Evolutionary conservation across 2,329 filamentous ascomycete genomes (phyloP).

Genomic region (Thielaviopsis populi): DNA sequence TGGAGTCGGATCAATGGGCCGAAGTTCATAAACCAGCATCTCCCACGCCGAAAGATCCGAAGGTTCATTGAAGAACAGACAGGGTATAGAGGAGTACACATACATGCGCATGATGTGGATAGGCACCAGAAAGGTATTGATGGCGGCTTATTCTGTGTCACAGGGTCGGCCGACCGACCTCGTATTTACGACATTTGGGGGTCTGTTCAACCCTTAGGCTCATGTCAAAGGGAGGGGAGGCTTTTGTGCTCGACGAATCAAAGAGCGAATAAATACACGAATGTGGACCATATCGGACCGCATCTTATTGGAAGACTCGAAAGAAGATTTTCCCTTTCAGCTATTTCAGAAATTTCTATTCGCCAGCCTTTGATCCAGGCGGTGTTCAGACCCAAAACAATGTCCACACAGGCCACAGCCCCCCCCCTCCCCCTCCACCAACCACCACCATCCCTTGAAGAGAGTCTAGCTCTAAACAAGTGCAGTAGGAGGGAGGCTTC

Average conservation of each 20-base stretch:
- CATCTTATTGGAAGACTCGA: neutral
- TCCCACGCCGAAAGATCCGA: neutral
- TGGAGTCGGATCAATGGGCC: neutral
- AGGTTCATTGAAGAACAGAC: neutral
- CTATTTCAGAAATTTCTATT: neutral
- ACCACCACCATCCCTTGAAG: too few relatives aligned
- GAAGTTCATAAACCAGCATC: neutral
- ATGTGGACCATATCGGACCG: neutral
- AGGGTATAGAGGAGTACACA: neutral
- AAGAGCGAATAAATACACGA: neutral
- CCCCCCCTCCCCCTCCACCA: neutral
- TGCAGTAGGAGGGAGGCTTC: neutral
- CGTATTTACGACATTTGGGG: constrained; percentile 11
- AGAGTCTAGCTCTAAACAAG: neutral
- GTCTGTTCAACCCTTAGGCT: neutral
- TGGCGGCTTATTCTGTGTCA: neutral
- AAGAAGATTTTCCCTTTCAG: neutral
- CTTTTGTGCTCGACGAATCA: neutral
- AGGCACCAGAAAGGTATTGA: too few relatives aligned
- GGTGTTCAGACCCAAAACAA: neutral
- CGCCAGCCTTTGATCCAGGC: neutral
- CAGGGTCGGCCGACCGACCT: constrained; percentile 10
- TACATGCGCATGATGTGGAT: too few relatives aligned
- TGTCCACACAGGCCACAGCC: neutral
- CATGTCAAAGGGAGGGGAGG: neutral